Percentiles rank a stretch among this genome's conserved stretches.
These are phyloP conservation scores for Malus hybrid DNA, from an alignment of 331 rosid genomes.

Conservation along the genomic window DNA sequence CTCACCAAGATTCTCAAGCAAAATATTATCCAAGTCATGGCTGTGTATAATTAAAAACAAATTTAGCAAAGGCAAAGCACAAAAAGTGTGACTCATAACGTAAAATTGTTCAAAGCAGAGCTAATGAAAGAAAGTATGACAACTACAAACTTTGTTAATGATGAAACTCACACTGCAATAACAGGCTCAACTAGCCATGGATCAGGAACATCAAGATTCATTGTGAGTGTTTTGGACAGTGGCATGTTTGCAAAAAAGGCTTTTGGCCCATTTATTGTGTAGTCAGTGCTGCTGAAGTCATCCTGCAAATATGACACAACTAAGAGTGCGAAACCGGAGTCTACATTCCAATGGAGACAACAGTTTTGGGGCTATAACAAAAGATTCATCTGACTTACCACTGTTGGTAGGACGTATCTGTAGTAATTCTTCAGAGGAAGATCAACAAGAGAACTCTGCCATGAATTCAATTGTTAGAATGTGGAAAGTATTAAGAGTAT, in stretches of 20 bases:
- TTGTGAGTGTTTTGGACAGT: conserved; percentile 88
- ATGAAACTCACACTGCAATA: conserved; percentile 67
- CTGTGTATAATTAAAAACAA: conserved; percentile 30
- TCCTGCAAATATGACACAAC: conserved; percentile 58
- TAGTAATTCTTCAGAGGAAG: conserved; percentile 97
- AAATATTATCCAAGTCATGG: conserved; percentile 97
- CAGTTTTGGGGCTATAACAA: not conserved
- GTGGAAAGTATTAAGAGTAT: not conserved
- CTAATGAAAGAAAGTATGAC: not conserved
- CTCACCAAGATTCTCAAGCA: conserved; percentile 94
- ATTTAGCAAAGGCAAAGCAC: not conserved
- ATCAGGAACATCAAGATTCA: conserved; percentile 99
- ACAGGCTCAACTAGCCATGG: conserved; percentile 99
- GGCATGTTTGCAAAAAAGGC: conserved; percentile 99
- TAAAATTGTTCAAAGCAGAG: conserved; percentile 5
- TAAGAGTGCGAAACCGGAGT: conserved; percentile 26
- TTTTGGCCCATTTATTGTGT: conserved; percentile 81
- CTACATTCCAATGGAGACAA: not conserved
- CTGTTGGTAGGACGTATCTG: conserved; percentile 86
- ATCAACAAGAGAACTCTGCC: conserved; percentile 97
- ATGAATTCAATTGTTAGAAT: conserved; percentile 27
- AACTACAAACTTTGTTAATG: conserved; percentile 7
- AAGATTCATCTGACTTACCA: conserved; percentile 39
- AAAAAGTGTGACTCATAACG: not conserved
- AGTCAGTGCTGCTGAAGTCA: conserved; percentile 74